Evolutionary conservation across 2,329 filamentous ascomycete species (phyloP), one percentile per base, ranked within the genome.

Genomic region (Akanthomyces dipterigenus): DNA sequence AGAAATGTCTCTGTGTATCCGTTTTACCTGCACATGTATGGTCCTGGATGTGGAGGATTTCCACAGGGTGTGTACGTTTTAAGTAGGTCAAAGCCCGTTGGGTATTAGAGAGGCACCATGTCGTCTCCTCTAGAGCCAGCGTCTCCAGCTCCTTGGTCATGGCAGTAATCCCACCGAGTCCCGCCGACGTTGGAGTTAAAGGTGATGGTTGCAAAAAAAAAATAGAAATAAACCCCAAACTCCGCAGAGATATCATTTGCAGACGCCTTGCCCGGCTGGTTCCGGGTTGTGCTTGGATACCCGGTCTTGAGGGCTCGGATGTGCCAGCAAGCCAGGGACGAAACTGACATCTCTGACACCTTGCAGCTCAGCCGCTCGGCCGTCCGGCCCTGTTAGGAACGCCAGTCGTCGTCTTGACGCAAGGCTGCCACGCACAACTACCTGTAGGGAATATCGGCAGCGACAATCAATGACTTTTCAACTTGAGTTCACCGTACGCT

Each of bases 21-120:
- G 22, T 58, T 58, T 49, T 40, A 28, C 18, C 31, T 49, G 31
- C 26, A 34, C 26, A 20, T 14, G 28, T 7, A 56, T 3, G 45
- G 43, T 14, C 20, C 50, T 42, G 55, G 2, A 40, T 49, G 55
- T 58, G 55, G 55, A 58, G 55, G 55, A 58, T 49, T 58, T 58
- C 55, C 55, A 58, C 55, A 49, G 43, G 43, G 55, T 28, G 48
- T 50, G 34, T 40, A 24, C 55, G n/a, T 42, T 50, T 40, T 45
- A 12, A 50, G n/a, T 16, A 26, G 18, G 55, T 22, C 20, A 49
- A 34, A 18, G 6, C 36, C 28, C 8, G 12, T 38, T 56, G 22
- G 18, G 24, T 18, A 38, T 38, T 48, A 3, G 42, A 28, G 28
- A 26, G 54, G 31, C n/a, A 46, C 54, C 42, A 36, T 48, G 54